Evolutionary conservation across 176 grass and related monocot species (phyloP).

Genomic region (Urochloa ruziziensis): DNA sequence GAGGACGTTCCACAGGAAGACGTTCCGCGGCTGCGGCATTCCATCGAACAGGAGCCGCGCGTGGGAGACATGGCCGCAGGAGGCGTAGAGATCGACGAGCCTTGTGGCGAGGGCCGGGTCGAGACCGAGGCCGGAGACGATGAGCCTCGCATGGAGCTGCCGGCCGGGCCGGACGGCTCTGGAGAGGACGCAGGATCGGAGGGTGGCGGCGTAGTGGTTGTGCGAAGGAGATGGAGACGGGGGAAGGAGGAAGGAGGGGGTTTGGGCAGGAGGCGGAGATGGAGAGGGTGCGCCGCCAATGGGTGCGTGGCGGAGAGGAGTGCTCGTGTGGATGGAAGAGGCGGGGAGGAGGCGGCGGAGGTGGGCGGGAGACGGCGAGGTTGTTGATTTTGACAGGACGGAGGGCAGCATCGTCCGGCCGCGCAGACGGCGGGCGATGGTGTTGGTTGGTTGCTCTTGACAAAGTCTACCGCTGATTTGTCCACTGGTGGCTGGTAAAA

Average conservation of each 20-base stretch:
- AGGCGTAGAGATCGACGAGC: slow-evolving; percentile 50
- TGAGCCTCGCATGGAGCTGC: slow-evolving; percentile 61
- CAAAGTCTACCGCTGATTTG: too few species aligned
- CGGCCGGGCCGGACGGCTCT: slow-evolving; percentile 40
- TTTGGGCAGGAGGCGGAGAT: not conserved
- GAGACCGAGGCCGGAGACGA: slow-evolving; percentile 44
- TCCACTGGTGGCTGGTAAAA: too few species aligned
- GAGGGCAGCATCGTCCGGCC: slow-evolving; percentile 13
- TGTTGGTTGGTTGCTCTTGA: not conserved
- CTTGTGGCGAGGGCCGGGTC: slow-evolving; percentile 43
- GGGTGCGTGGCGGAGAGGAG: not conserved
- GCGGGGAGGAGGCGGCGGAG: not conserved
- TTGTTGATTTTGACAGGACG: slow-evolving; percentile 17
- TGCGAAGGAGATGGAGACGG: slow-evolving; percentile 1
- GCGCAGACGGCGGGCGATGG: not conserved
- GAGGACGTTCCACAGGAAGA: slow-evolving; percentile 77
- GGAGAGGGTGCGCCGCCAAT: too few species aligned
- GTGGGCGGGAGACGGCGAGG: not conserved
- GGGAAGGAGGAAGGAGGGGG: not conserved
- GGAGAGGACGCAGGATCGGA: slow-evolving; percentile 42
- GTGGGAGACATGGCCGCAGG: slow-evolving; percentile 28
- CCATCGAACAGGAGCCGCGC: slow-evolving; percentile 61
- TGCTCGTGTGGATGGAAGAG: not conserved
- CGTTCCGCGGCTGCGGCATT: slow-evolving; percentile 55
- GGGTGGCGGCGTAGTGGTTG: slow-evolving; percentile 38